Percentiles rank a stretch among this genome's conserved stretches.
phyloP scores from a whole-genome alignment of 1,139 yeast species.

The Scheffersomyces illinoinensis region DNA sequence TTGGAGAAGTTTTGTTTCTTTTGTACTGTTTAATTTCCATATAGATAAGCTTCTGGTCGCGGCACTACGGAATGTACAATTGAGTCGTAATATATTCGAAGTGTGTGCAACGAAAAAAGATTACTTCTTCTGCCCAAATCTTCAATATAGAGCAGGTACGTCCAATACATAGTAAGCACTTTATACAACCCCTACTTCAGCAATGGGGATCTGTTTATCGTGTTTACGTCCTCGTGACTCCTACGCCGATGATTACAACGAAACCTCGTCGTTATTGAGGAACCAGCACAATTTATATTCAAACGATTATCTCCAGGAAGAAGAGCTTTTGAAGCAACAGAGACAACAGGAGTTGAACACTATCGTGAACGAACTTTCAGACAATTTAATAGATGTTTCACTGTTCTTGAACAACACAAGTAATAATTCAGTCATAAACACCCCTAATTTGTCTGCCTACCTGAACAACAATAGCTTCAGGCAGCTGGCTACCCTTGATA shows the following conservation, averaged over 20 bases:
- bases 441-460: neutral
- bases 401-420: conserved; percentile 32
- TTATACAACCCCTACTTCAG: neutral
- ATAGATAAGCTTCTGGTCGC: neutral
- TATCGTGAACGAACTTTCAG: conserved; percentile 46
- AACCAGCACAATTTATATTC: conserved; percentile 29
- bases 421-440: conserved; percentile 1
- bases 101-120: neutral
- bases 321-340: conserved; percentile 39
- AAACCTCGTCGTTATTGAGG: conserved; percentile 35
- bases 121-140: neutral
- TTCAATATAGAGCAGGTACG: neutral
- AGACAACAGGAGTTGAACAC: conserved; percentile 44
- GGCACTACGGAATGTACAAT: neutral
- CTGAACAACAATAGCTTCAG: conserved; percentile 8
- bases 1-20: neutral
- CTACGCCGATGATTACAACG: conserved; percentile 37
- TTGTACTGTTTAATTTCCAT: neutral
- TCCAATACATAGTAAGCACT: neutral
- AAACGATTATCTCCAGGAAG: conserved; percentile 42
- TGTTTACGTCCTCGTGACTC: conserved; percentile 38
- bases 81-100: neutral
- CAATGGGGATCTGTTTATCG: conserved; percentile 53
- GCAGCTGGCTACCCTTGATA: conserved; percentile 9
- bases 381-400: conserved; percentile 46